Evolutionary conservation across 331 rosid genomes (phyloP).

Genomic region (Saraca asoca): DNA sequence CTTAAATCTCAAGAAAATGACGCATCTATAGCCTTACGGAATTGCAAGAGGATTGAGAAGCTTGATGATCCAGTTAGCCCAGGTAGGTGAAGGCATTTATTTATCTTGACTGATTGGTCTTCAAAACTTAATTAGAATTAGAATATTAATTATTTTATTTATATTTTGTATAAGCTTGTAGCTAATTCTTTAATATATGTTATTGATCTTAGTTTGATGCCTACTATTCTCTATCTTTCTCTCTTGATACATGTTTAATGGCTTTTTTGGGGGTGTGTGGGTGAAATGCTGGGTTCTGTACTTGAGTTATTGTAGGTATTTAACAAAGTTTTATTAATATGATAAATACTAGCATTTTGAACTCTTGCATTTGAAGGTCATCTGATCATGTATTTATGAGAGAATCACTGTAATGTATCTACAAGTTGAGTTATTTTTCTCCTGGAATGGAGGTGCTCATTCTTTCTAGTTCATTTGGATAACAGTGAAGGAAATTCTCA

Average conservation of each 20-base stretch:
- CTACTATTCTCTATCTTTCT: too few species aligned
- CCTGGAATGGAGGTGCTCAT: slow-evolving; percentile 8
- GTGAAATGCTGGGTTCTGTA: too few species aligned
- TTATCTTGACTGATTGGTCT: not conserved
- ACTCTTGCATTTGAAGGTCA: not conserved
- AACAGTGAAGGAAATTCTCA: slow-evolving; percentile 93
- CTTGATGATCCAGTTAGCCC: slow-evolving; percentile 85
- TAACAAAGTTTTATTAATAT: not conserved
- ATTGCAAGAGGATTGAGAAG: slow-evolving; percentile 97
- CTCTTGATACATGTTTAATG: too few species aligned
- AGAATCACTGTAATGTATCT: not conserved
- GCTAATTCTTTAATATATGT: too few species aligned
- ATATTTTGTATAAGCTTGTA: too few species aligned
- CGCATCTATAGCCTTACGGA: slow-evolving; percentile 72
- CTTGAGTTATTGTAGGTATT: not conserved
- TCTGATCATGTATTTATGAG: not conserved
- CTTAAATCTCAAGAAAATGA: slow-evolving; percentile 67
- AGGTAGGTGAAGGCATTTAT: slow-evolving; percentile 47
- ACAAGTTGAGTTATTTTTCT: too few species aligned
- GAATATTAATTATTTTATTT: too few species aligned
- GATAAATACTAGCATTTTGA: not conserved
- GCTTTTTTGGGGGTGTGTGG: too few species aligned
- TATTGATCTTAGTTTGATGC: too few species aligned
- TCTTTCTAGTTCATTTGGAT: slow-evolving; percentile 27
- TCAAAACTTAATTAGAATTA: not conserved